phyloP scores from a whole-genome alignment of 768 basidiomycete genomes.

The Coprinopsis cinerea region DNA sequence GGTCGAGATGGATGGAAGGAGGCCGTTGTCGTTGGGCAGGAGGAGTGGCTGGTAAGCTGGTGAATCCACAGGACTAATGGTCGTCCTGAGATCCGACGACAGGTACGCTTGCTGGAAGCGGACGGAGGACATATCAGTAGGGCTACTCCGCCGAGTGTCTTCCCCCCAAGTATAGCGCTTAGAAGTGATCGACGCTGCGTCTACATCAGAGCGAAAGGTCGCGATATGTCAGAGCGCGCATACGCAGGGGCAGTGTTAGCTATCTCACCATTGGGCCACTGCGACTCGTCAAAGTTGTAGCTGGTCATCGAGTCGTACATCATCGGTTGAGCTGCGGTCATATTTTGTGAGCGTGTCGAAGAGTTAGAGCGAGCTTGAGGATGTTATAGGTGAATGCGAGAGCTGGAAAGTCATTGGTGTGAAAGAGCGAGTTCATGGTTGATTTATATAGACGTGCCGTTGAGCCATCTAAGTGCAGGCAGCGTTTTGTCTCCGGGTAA shows the following conservation, averaged over 20 bases:
- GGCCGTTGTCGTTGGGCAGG: conserved; percentile 4
- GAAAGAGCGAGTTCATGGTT: not conserved
- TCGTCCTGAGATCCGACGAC: conserved; percentile 9
- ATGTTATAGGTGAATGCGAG: not conserved
- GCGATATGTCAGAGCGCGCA: not conserved
- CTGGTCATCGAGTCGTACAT: no score
- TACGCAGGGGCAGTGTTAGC: not conserved
- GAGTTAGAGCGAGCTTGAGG: not conserved
- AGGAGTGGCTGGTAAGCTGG: conserved; percentile 6
- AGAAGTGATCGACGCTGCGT: not conserved
- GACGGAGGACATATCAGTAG: not conserved
- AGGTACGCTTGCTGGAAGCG: conserved; percentile 9
- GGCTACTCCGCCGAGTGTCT: not conserved
- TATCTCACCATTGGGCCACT: not conserved
- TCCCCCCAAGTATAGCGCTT: conserved; percentile 1
- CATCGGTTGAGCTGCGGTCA: not conserved
- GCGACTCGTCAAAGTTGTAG: not conserved
- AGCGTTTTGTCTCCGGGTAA: conserved; percentile 6
- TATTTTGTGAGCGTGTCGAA: not conserved
- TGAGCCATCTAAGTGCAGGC: not conserved
- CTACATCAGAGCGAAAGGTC: not conserved
- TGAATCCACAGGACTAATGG: conserved; percentile 8
- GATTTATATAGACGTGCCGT: conserved; percentile 10
- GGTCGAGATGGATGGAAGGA: not conserved
- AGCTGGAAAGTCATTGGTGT: conserved; percentile 9